Base-by-base conservation (phyloP, 2,329 filamentous ascomycete genomes). In the Exophiala phaeomuriformis region DNA sequence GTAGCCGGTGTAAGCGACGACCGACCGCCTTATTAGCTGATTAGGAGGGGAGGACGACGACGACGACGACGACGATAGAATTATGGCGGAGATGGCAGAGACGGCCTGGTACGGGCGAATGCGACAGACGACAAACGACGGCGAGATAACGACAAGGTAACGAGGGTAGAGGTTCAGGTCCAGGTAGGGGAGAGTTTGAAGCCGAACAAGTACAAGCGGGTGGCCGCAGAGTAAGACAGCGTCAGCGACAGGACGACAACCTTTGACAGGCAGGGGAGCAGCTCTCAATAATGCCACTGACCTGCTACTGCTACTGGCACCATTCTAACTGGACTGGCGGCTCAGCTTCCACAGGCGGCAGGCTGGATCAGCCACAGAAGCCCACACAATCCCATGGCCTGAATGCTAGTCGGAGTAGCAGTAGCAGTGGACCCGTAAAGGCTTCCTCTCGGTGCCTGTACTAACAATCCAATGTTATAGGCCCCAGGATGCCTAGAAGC, bases 1-100 rank as follows among this genome's bases (percentile, higher is more conserved):
- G 36, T 30, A 49, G 36, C 35, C 43, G 30, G 30, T 47, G 46
- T 36, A 48, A 47, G 12, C 8, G 49, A 42, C 10, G 36, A 56
- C 50, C 48, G 42, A 33, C 40, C 30, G 48, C 46, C 41, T 49
- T 51, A 51, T 47, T 49, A 19, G 19, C 19, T 19, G 19, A 19
- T 19, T 19, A 19, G 19, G 19, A 19, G 19, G 19, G 19, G 19
- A 42, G 36, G 32, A 50, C 33, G 37, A 50, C 39, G 36, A 50
- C 35, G 37, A 51, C 44, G 36, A 47, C 45, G 37, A 52, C n/a
- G 37, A 47, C 43, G 39, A 29, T 32, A 10, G 30, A 42, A 32
- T 27, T n/a, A 43, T 42, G 9, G 39, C 6, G 7, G 27, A 7
- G 33, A 36, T 7, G 7, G n/a, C 33, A 36, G 7, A 19, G n/a